These are phyloP conservation scores for Hirsutella minnesotensis DNA, from an alignment of 2,329 filamentous ascomycete species.

Conservation along the genomic window DNA sequence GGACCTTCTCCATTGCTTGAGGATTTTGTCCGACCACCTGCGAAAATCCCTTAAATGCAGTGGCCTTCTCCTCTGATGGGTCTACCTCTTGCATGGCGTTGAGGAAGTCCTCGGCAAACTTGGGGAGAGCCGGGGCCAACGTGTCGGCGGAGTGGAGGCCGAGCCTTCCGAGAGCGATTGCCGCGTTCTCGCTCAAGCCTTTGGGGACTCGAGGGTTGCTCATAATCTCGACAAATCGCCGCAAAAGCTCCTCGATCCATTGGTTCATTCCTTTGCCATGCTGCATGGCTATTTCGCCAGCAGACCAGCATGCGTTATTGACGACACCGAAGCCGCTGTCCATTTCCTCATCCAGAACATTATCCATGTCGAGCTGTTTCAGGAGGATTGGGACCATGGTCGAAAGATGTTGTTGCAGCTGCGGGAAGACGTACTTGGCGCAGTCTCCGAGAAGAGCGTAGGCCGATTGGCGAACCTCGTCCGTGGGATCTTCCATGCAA, in stretches of 20 bases:
- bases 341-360: slow-evolving; percentile 64
- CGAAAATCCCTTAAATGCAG: slow-evolving; percentile 84
- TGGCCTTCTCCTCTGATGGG: slow-evolving; percentile 86
- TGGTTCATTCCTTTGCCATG: slow-evolving; percentile 63
- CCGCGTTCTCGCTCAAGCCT: slow-evolving; percentile 85
- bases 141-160: slow-evolving; percentile 67
- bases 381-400: slow-evolving; percentile 72
- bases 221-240: slow-evolving; percentile 70
- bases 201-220: slow-evolving; percentile 75
- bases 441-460: slow-evolving; percentile 93
- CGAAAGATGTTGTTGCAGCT: slow-evolving; percentile 63
- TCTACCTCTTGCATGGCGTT: slow-evolving; percentile 72
- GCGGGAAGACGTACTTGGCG: slow-evolving; percentile 79
- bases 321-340: slow-evolving; percentile 83
- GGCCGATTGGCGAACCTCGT: slow-evolving; percentile 90
- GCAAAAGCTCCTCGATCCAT: slow-evolving; percentile 66
- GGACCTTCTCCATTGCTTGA: slow-evolving; percentile 76
- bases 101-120: slow-evolving; percentile 75
- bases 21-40: slow-evolving; percentile 77
- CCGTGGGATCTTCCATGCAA: slow-evolving; percentile 83
- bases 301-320: slow-evolving; percentile 97
- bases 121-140: slow-evolving; percentile 66
- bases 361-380: slow-evolving; percentile 74
- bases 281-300: slow-evolving; percentile 81
- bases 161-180: slow-evolving; percentile 80